Base-by-base conservation (phyloP, 208 protist genomes). In the Trypanosomatidae sp. region DNA sequence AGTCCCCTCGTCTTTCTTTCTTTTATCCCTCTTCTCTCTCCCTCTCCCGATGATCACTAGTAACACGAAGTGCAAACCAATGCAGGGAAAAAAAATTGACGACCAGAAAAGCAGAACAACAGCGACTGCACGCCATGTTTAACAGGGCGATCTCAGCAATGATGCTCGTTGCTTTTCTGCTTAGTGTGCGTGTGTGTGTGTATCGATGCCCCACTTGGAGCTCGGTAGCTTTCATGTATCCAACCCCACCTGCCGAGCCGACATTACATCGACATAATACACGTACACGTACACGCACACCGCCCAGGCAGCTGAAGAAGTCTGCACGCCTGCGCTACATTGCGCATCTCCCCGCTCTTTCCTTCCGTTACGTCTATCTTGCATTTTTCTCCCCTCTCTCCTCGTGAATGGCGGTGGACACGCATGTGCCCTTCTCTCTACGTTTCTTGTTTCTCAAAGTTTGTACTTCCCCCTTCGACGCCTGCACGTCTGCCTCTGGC, bases 381-480 rank as follows among this genome's bases (percentile, higher is more conserved):
- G 36, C 36, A 2, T 39, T 39, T 39, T 39, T 39, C 36, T 39
- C 36, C 36, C 36, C 36, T 39, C 36, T 39, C 1, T 39, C 55
- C 0, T 30, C 30, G 55, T 44, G n/a, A 12, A 17, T 59, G 55
- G 49, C 49, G 49, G n/a, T 28, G 17, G 55, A 3, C n/a, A 17
- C 17, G n/a, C n/a, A 25, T 66, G 8, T 10, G 33, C 28, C 9
- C 39, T 39, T 36, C 17, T 76, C 62, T 71, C 68, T 59, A 47
- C 44, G 39, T 58, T 76, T 58, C 70, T 7, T 55, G 52, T 70
- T 60, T 70, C 44, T 5, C 47, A 53, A 46, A 30, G 17, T 15
- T 10, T 62, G 17, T 59, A 10, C 22, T 9, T 59, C 25, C 10
- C 50, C 55, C 12, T 13, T 59, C 2, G 55, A 13, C 28, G 28